Evolutionary conservation across 2,329 filamentous ascomycete genomes (phyloP), one percentile per base, ranked within the genome.

Genomic region (Westerdykella ornata): DNA sequence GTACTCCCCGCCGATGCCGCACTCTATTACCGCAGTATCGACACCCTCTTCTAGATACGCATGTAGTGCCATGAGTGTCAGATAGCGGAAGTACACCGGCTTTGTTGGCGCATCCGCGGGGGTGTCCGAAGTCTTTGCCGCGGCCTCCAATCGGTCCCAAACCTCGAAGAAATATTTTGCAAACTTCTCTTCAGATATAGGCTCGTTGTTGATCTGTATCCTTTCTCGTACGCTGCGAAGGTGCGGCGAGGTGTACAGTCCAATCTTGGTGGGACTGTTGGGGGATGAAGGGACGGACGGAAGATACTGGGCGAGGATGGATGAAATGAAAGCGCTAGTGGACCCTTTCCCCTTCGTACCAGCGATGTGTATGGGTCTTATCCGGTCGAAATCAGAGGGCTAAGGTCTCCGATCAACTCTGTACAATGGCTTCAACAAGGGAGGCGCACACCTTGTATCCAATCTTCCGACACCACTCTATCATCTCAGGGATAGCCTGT

Each of bases 301-400:
- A 2, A 71, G 63, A 57, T 83, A 82, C 52, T 82, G 77, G 3
- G 73, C 69, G n/a, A 95, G 72, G 48, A 94, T 85, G 2, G 82
- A 82, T 12, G 88, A 87, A 15, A 88, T 77, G 62, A 89, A 90
- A 8, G 89, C 84, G 50, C 85, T 87, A 0, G 88, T 88, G 2
- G 86, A 92, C 31, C 89, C 89, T 65, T 96, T 97, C 45, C 90
- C 90, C 65, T 96, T 97, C 4, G 89, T 96, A 11, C 90, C 90
- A 1, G 90, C 86, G 35, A 97, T 81, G 62, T 97, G 90, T 46
- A 97, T 80, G 51, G 75, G 69, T 44, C 77, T 82, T 47, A 84
- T 58, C 8, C 60, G 67, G 48, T 81, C 70, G 52, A 84, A 74
- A 44, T 82, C 78, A 12, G 75, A 73, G 14, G 80, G 78, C 78